phyloP scores from a whole-genome alignment of 1,284 basidiomycete species.

The Baeospora myosura region DNA sequence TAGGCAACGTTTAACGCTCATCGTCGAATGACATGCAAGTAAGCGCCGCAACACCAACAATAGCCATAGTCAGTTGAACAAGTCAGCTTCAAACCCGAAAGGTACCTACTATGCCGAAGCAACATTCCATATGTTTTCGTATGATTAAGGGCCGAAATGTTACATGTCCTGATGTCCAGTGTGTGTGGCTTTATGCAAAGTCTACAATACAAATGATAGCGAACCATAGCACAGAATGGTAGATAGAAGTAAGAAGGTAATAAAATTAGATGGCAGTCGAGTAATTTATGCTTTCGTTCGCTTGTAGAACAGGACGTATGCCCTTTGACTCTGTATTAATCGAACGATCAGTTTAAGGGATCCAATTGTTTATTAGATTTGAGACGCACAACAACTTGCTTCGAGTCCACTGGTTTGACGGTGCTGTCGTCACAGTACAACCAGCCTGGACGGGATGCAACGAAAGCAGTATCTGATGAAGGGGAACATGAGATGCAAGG shows the following conservation, averaged over 20 bases:
- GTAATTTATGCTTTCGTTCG: constrained; percentile 49
- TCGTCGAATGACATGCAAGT: too few relatives aligned
- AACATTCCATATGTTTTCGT: too few relatives aligned
- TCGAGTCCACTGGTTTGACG: constrained; percentile 59
- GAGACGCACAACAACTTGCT: constrained; percentile 76
- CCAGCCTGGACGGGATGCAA: constrained; percentile 77
- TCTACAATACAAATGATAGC: constrained; percentile 27
- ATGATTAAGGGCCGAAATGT: too few relatives aligned
- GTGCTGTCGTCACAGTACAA: constrained; percentile 84
- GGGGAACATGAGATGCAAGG: constrained; percentile 2
- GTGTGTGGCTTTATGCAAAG: constrained; percentile 12
- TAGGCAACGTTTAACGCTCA: too few relatives aligned
- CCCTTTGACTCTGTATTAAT: constrained; percentile 62
- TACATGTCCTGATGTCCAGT: neutral
- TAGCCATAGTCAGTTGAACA: neutral
- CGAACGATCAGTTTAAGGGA: constrained; percentile 11
- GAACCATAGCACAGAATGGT: constrained; percentile 20
- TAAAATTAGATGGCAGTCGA: neutral
- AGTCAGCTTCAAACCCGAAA: neutral
- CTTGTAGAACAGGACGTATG: constrained; percentile 86
- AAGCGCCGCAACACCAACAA: too few relatives aligned
- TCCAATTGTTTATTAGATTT: constrained; percentile 2
- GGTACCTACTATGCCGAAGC: too few relatives aligned
- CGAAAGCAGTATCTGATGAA: constrained; percentile 73
- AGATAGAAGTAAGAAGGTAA: constrained; percentile 9